These are phyloP conservation scores for Ascosphaera pollenicola DNA, from an alignment of 2,329 filamentous ascomycete genomes.

Conservation along the genomic window DNA sequence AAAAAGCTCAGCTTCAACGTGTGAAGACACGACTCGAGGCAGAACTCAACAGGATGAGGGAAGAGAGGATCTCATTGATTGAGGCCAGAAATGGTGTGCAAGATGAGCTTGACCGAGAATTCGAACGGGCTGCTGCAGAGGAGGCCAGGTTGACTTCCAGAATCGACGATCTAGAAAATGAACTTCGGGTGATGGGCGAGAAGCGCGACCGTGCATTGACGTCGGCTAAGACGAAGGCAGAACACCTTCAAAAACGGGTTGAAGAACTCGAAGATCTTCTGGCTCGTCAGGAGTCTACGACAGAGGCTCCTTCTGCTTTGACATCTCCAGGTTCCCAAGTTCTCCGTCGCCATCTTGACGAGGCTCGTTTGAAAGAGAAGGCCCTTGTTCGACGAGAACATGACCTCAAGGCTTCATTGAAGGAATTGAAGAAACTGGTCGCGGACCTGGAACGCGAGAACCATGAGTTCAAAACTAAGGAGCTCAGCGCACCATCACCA, in stretches of 20 bases:
- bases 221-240: slow-evolving; percentile 36
- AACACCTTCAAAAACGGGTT: slow-evolving; percentile 37
- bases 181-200: slow-evolving; percentile 21
- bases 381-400: slow-evolving; percentile 43
- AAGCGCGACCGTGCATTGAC: slow-evolving; percentile 26
- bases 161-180: slow-evolving; percentile 28
- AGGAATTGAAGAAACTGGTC: slow-evolving; percentile 41
- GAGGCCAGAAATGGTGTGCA: slow-evolving; percentile 39
- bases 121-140: slow-evolving; percentile 42
- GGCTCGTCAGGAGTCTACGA: slow-evolving; percentile 27
- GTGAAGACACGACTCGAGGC: slow-evolving; percentile 45
- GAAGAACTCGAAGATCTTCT: slow-evolving; percentile 29
- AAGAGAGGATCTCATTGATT: slow-evolving; percentile 36
- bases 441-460: slow-evolving; percentile 44
- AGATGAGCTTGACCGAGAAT: slow-evolving; percentile 40
- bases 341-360: slow-evolving; percentile 39
- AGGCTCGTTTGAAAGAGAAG: slow-evolving; percentile 43
- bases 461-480: slow-evolving; percentile 34
- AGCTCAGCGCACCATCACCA: slow-evolving; percentile 30
- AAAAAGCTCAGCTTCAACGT: slow-evolving; percentile 45
- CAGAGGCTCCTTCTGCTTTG: slow-evolving; percentile 12
- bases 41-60: slow-evolving; percentile 41
- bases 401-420: slow-evolving; percentile 38
- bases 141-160: slow-evolving; percentile 35
- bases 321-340: slow-evolving; percentile 30